Conservation (phyloP, 2,329 filamentous ascomycete genomes). For the Aspergillus sp. region DNA sequence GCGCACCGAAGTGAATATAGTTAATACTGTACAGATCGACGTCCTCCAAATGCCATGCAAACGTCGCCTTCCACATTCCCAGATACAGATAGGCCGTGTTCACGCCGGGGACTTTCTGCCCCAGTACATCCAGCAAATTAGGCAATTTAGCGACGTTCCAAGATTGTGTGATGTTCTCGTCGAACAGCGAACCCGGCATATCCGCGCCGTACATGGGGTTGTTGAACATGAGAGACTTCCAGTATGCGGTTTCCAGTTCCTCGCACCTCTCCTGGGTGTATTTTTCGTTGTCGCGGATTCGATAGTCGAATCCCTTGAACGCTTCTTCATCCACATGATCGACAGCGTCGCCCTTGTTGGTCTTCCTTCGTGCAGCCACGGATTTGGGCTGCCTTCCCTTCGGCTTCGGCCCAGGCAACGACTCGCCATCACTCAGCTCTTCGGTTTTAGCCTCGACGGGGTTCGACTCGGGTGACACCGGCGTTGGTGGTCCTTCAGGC, state of each 20-base stretch:
- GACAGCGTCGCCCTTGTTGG: constrained; percentile 68
- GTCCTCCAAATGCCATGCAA: constrained; percentile 97
- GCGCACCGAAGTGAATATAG: constrained; percentile 96
- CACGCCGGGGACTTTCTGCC: constrained; percentile 91
- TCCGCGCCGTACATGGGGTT: constrained; percentile 93
- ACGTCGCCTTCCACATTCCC: constrained; percentile 99
- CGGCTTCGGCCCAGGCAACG: constrained; percentile 34
- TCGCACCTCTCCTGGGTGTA: constrained; percentile 87
- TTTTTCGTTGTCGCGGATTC: constrained; percentile 71
- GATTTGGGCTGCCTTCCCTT: constrained; percentile 58
- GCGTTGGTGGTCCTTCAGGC: constrained; percentile 44
- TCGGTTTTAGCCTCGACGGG: constrained; percentile 50
- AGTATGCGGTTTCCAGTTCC: constrained; percentile 89
- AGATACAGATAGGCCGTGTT: constrained; percentile 97
- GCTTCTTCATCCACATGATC: constrained; percentile 80
- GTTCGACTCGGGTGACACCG: constrained; percentile 48
- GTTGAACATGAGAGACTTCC: constrained; percentile 94
- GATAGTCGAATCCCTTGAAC: constrained; percentile 87
- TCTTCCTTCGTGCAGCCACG: constrained; percentile 77
- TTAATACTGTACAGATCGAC: constrained; percentile 99
- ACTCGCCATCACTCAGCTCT: constrained; percentile 38
- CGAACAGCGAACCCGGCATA: constrained; percentile 89
- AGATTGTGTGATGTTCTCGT: constrained; percentile 62
- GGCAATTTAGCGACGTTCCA: constrained; percentile 96
- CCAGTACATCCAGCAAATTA: constrained; percentile 86